phyloP scores from a whole-genome alignment of 495 filamentous ascomycete genomes.

The Aspergillus wentii region DNA sequence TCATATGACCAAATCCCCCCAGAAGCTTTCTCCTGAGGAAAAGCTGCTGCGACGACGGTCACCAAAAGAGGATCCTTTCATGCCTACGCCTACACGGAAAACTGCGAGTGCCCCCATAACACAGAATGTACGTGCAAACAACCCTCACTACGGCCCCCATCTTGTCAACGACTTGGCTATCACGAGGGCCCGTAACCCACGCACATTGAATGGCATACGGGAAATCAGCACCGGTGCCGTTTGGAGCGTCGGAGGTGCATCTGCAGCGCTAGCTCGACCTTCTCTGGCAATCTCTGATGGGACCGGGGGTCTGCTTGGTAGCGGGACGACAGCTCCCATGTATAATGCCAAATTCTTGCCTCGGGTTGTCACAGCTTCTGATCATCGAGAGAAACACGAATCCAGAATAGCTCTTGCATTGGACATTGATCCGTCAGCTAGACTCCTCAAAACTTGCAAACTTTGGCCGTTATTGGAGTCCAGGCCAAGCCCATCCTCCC shows the following conservation, averaged over 20 bases:
- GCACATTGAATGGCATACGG: conserved; percentile 10
- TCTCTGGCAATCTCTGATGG: conserved; percentile 52
- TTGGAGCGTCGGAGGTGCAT: conserved; percentile 76
- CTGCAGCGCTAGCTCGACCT: conserved; percentile 39
- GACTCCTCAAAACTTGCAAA: conserved; percentile 47
- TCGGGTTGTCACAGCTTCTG: conserved; percentile 43
- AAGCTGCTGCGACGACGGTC: conserved; percentile 53
- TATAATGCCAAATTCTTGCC: conserved; percentile 66
- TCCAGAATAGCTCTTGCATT: conserved; percentile 76
- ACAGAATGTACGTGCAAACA: conserved; percentile 11
- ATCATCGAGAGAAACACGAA: conserved; percentile 65
- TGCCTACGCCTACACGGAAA: conserved; percentile 21
- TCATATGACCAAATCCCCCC: conserved; percentile 57
- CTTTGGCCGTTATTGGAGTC: conserved; percentile 10
- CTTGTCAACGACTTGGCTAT: conserved; percentile 24
- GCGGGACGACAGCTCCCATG: conserved; percentile 69
- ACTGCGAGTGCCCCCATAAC: conserved; percentile 16
- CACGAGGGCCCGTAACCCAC: conserved; percentile 5
- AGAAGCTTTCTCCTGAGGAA: conserved; percentile 57
- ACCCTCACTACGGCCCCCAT: conserved; percentile 30
- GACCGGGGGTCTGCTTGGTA: conserved; percentile 56
- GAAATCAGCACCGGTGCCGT: conserved; percentile 63
- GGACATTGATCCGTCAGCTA: conserved; percentile 65
- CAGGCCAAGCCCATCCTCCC: conserved; percentile 22
- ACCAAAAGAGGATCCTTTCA: conserved; percentile 63